phyloP scores from a whole-genome alignment of 176 grass and related monocot genomes.

The Elymus sibiricus region DNA sequence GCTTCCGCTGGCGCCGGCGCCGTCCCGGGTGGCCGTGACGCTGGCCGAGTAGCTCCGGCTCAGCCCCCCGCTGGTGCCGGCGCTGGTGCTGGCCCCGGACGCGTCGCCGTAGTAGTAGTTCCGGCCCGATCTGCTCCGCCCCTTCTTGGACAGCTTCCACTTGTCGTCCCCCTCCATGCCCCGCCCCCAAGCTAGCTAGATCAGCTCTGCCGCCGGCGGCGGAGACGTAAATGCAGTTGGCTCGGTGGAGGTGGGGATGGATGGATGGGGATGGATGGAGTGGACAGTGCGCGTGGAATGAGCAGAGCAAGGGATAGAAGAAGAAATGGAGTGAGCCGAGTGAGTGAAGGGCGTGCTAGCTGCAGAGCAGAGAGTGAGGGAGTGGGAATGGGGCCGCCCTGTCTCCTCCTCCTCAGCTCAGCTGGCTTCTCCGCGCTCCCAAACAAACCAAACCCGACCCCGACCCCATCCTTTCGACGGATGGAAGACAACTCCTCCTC shows the following conservation, averaged over 20 bases:
- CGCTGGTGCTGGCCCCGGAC: neutral
- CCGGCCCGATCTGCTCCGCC: constrained; percentile 49
- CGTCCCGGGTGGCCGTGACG: constrained; percentile 22
- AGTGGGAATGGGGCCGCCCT: neutral
- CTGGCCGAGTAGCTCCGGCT: constrained; percentile 57
- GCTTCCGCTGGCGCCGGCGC: neutral
- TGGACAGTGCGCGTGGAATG: neutral
- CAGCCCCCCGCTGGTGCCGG: neutral
- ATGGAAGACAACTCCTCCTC: neutral
- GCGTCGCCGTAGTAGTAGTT: constrained; percentile 11
- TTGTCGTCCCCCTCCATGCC: constrained; percentile 38
- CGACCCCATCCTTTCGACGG: neutral
- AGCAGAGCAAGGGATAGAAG: neutral
- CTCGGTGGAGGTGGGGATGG: neutral
- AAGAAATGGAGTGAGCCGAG: too few relatives aligned
- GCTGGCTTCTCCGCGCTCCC: neutral
- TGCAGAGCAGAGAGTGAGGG: neutral
- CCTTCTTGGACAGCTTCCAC: constrained; percentile 63
- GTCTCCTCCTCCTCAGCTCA: neutral
- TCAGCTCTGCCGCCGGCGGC: too few relatives aligned
- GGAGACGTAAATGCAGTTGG: neutral
- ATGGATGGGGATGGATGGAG: neutral
- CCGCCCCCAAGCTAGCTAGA: neutral
- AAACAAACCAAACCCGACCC: neutral
- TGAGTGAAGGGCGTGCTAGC: neutral